Conservation (phyloP, 169 alveolate species). For the Eimeria falciformis region DNA sequence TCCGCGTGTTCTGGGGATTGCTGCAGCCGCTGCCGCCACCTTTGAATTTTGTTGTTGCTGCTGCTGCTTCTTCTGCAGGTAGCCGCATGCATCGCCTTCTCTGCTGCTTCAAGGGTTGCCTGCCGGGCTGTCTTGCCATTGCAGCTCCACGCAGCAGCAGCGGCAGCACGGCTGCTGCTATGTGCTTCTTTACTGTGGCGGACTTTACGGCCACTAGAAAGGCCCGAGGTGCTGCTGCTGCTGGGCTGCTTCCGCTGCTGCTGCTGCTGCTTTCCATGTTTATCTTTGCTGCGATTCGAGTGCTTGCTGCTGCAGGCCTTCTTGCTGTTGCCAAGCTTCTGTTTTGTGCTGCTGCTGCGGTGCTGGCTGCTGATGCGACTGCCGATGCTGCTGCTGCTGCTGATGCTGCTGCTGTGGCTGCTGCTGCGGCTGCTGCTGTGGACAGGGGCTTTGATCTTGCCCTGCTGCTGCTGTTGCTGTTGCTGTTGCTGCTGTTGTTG, state of each 20-base stretch:
- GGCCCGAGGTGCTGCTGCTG: not conserved
- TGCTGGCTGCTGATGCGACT: conserved; percentile 16
- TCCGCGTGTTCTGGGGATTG: conserved; percentile 35
- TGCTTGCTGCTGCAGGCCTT: not conserved
- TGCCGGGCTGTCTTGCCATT: conserved; percentile 18
- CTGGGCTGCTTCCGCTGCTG: conserved; percentile 36
- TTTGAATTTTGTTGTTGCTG: not conserved
- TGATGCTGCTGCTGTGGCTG: not conserved
- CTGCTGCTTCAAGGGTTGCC: conserved; percentile 20
- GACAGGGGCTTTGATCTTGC: not conserved
- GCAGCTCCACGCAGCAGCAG: conserved; percentile 1
- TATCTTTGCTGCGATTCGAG: not conserved
- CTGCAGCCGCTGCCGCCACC: conserved; percentile 58
- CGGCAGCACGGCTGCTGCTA: not conserved
- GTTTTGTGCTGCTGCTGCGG: not conserved
- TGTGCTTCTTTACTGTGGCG: not conserved
- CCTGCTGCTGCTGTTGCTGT: not conserved
- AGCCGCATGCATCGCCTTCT: conserved; percentile 25
- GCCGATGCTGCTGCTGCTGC: conserved; percentile 4
- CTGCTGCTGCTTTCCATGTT: not conserved
- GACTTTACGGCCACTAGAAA: not conserved
- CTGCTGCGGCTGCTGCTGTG: conserved; percentile 1
- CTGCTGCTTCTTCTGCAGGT: conserved; percentile 44
- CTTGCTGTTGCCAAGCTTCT: not conserved
- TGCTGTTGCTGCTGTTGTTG: conserved; percentile 16